These are phyloP conservation scores for Oehlia diaphana DNA, from an alignment of 192 early-diverging fungal genomes.

Conservation along the genomic window DNA sequence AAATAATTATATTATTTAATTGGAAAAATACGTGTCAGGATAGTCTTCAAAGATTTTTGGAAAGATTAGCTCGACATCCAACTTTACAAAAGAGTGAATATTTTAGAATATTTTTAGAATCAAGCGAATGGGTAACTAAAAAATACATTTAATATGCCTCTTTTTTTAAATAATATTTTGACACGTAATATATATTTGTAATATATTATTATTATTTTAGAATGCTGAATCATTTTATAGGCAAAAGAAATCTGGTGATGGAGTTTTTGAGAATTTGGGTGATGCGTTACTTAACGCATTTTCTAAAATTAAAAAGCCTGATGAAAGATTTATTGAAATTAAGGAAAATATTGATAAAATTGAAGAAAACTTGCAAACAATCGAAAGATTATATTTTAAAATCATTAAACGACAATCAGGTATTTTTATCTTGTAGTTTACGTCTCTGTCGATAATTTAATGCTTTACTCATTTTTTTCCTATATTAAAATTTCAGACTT, in stretches of 20 bases:
- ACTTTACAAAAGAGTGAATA: constrained; percentile 67
- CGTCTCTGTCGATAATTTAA: neutral
- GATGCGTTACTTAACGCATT: constrained; percentile 89
- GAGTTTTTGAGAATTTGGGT: constrained; percentile 79
- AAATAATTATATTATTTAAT: neutral
- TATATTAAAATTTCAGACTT: constrained; percentile 54
- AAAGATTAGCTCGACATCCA: constrained; percentile 82
- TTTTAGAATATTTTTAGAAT: constrained; percentile 81
- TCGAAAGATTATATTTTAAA: constrained; percentile 80
- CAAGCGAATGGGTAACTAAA: constrained; percentile 65
- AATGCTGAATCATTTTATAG: constrained; percentile 41
- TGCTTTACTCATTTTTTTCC: neutral
- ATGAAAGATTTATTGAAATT: constrained; percentile 83
- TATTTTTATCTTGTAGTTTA: constrained; percentile 22
- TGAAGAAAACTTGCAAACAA: constrained; percentile 81
- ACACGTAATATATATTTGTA: neutral
- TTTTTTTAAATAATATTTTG: neutral
- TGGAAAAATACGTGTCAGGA: constrained; percentile 1
- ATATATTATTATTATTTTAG: constrained; percentile 20
- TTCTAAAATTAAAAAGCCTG: constrained; percentile 85
- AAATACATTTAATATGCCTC: neutral
- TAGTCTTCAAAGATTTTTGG: constrained; percentile 83
- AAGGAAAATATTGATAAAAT: constrained; percentile 79
- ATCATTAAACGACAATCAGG: constrained; percentile 74
- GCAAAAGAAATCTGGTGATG: constrained; percentile 46